Evolutionary conservation across 495 filamentous ascomycete genomes (phyloP).

Genomic region (Podospora didyma): DNA sequence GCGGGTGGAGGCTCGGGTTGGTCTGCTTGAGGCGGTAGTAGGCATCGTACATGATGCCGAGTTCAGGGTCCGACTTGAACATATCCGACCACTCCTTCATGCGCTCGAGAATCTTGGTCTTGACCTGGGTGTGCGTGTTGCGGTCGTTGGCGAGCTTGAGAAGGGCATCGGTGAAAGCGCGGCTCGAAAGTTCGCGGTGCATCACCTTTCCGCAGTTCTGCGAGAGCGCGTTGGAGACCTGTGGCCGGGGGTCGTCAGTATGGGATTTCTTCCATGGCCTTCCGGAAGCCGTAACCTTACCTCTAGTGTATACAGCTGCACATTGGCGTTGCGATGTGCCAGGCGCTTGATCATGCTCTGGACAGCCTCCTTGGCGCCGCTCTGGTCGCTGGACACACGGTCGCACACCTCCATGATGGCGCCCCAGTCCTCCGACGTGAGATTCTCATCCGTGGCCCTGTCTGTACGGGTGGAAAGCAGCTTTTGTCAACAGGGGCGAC

Average conservation of each 20-base stretch:
- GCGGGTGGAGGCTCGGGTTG: constrained; percentile 90
- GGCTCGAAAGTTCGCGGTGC: constrained; percentile 88
- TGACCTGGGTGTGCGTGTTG: constrained; percentile 95
- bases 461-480: constrained; percentile 53
- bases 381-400: constrained; percentile 60
- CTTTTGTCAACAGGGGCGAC: not conserved
- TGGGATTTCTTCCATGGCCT: not conserved
- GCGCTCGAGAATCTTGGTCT: constrained; percentile 91
- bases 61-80: constrained; percentile 84
- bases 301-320: constrained; percentile 98
- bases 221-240: constrained; percentile 88
- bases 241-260: not conserved
- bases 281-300: constrained; percentile 38
- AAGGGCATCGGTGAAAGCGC: constrained; percentile 94
- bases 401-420: constrained; percentile 98
- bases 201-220: constrained; percentile 92
- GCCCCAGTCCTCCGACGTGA: constrained; percentile 98
- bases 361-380: constrained; percentile 84
- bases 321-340: constrained; percentile 96
- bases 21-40: constrained; percentile 78
- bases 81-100: constrained; percentile 96
- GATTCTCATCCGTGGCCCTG: constrained; percentile 98
- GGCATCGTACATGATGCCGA: constrained; percentile 96
- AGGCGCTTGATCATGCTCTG: constrained; percentile 92
- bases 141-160: constrained; percentile 86